These are phyloP conservation scores for Aspergillus sp. DNA, from an alignment of 2,329 filamentous ascomycete genomes.

Conservation along the genomic window DNA sequence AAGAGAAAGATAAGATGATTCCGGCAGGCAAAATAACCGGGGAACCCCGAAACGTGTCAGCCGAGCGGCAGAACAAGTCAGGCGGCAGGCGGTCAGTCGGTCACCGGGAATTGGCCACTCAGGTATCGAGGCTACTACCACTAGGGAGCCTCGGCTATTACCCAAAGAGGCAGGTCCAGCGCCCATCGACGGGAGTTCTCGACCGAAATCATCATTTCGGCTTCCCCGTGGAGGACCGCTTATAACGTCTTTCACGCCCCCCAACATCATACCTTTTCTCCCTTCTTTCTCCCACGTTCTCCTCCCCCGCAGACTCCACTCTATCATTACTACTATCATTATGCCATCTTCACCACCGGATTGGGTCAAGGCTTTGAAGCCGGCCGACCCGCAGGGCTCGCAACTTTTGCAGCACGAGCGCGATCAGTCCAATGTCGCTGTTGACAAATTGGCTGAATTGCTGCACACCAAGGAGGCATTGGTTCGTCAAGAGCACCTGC, in stretches of 20 bases:
- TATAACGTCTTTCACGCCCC: not conserved
- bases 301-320: not conserved
- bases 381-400: slow-evolving; percentile 66
- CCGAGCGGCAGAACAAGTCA: too few relatives aligned
- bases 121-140: slow-evolving; percentile 8
- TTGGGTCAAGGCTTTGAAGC: slow-evolving; percentile 69
- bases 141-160: slow-evolving; percentile 24
- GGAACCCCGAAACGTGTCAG: too few relatives aligned
- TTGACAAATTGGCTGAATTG: slow-evolving; percentile 67
- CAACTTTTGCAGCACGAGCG: slow-evolving; percentile 71
- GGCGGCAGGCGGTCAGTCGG: not conserved
- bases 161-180: slow-evolving; percentile 20
- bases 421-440: slow-evolving; percentile 65
- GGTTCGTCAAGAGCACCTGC: slow-evolving; percentile 60
- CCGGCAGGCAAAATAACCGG: too few relatives aligned
- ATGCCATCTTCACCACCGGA: slow-evolving; percentile 52
- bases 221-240: slow-evolving; percentile 9
- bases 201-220: slow-evolving; percentile 1
- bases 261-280: not conserved
- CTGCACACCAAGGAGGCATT: slow-evolving; percentile 68
- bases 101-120: not conserved
- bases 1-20: not conserved
- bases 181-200: slow-evolving; percentile 1
- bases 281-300: slow-evolving; percentile 5
- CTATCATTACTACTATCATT: slow-evolving; percentile 5